These are phyloP conservation scores for Parsonsia alboflavescens DNA, from an alignment of 257 asterid genomes.

Conservation along the genomic window DNA sequence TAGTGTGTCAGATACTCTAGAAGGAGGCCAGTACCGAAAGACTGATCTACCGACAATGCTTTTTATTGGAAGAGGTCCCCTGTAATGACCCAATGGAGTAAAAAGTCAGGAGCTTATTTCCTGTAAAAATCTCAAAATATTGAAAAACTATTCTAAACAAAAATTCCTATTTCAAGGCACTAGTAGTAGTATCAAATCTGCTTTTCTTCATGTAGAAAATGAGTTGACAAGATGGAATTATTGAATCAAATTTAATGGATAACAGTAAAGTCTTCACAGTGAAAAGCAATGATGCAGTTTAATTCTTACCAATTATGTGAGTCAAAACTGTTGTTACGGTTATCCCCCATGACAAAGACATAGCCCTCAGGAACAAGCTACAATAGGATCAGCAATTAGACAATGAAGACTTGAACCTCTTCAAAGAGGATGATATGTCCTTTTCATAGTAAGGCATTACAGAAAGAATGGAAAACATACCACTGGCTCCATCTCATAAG, in stretches of 20 bases:
- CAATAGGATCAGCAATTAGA: slow-evolving; percentile 7
- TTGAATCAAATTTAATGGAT: neutral
- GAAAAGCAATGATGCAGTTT: neutral
- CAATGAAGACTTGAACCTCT: neutral
- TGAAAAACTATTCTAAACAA: neutral
- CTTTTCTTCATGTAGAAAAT: neutral
- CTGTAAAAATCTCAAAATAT: too few species aligned
- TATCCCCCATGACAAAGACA: slow-evolving; percentile 95
- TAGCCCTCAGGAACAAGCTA: slow-evolving; percentile 87
- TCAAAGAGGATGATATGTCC: neutral
- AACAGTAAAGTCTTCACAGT: neutral
- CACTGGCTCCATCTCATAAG: slow-evolving; percentile 80
- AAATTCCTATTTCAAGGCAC: neutral
- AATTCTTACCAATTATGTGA: slow-evolving; percentile 74
- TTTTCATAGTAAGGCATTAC: neutral
- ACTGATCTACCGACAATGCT: slow-evolving; percentile 40
- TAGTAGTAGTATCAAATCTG: neutral
- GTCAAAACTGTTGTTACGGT: slow-evolving; percentile 89
- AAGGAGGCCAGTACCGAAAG: slow-evolving; percentile 41
- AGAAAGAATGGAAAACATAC: slow-evolving; percentile 27
- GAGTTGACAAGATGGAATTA: too few species aligned
- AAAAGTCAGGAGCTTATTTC: neutral
- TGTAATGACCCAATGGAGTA: slow-evolving; percentile 11
- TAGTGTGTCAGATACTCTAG: slow-evolving; percentile 30
- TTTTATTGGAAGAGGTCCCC: slow-evolving; percentile 38